phyloP scores from a whole-genome alignment of 225 moss, liverwort and hornwort genomes.

The Thuidium tamariscinum region DNA sequence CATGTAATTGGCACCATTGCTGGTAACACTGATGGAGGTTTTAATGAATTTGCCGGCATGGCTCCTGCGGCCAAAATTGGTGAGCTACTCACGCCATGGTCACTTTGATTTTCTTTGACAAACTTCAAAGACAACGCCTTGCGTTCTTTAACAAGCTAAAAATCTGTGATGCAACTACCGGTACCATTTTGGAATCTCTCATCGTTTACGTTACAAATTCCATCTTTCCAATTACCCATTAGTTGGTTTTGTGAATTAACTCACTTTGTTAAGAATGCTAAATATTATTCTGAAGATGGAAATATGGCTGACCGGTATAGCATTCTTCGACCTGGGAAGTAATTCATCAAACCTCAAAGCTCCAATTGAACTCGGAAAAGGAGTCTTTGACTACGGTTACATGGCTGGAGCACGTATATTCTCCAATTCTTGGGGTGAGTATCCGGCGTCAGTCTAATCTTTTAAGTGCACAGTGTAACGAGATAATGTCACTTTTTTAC shows the following conservation, averaged over 20 bases:
- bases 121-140: not conserved
- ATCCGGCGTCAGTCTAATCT: not conserved
- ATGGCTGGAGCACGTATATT: constrained; percentile 47
- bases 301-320: not conserved
- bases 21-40: constrained; percentile 27
- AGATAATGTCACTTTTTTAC: not conserved
- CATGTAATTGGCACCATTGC: constrained; percentile 59
- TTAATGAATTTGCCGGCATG: constrained; percentile 43
- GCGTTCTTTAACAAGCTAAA: not conserved
- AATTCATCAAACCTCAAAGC: constrained; percentile 34
- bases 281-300: not conserved
- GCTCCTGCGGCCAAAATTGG: constrained; percentile 58
- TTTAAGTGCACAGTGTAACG: not conserved
- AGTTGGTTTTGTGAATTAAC: not conserved
- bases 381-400: constrained; percentile 36
- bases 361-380: constrained; percentile 35
- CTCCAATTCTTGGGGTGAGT: constrained; percentile 65
- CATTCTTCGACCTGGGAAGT: constrained; percentile 50
- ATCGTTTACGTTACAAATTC: not conserved
- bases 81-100: not conserved
- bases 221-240: not conserved
- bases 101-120: not conserved
- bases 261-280: not conserved
- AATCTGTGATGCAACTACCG: not conserved
- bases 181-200: not conserved